A percentile compares a stretch with the other conserved stretches of the same genome.
Conservation (phyloP, 2,329 filamentous ascomycete genomes). For the Ophiobolus disseminans region DNA sequence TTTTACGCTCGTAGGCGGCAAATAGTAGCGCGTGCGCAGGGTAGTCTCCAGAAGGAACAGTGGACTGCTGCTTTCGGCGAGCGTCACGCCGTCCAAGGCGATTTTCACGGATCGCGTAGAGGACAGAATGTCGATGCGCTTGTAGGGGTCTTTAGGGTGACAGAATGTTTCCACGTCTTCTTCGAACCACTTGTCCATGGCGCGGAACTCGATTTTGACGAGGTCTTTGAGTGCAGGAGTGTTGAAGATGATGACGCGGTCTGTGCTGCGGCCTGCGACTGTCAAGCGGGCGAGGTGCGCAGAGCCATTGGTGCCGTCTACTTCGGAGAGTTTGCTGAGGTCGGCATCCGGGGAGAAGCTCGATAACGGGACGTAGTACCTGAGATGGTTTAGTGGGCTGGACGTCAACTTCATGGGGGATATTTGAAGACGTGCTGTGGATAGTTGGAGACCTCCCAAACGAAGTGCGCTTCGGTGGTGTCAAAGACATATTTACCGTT, state of each 20-base stretch:
- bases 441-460: conserved; percentile 49
- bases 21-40: conserved; percentile 66
- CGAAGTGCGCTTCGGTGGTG: conserved; percentile 40
- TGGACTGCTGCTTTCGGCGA: conserved; percentile 54
- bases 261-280: conserved; percentile 23
- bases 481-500: conserved; percentile 44
- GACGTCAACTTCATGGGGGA: background rate
- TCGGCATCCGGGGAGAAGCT: conserved; percentile 27
- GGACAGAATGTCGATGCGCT: conserved; percentile 67
- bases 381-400: conserved; percentile 8
- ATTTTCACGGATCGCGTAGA: conserved; percentile 63
- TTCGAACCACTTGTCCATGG: conserved; percentile 59
- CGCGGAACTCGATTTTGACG: conserved; percentile 41
- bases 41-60: conserved; percentile 68
- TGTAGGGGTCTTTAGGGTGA: conserved; percentile 73
- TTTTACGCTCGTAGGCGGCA: conserved; percentile 61
- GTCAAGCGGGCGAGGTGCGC: conserved; percentile 32
- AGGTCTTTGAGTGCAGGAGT: conserved; percentile 29
- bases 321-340: conserved; percentile 14
- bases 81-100: conserved; percentile 53
- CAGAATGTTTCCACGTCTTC: conserved; percentile 66
- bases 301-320: conserved; percentile 26
- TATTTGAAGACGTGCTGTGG: conserved; percentile 43
- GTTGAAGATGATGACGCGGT: conserved; percentile 39
- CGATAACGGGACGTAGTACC: conserved; percentile 39